These are phyloP conservation scores for Curvularia eragrostidis DNA, from an alignment of 2,329 filamentous ascomycete genomes.

Conservation along the genomic window DNA sequence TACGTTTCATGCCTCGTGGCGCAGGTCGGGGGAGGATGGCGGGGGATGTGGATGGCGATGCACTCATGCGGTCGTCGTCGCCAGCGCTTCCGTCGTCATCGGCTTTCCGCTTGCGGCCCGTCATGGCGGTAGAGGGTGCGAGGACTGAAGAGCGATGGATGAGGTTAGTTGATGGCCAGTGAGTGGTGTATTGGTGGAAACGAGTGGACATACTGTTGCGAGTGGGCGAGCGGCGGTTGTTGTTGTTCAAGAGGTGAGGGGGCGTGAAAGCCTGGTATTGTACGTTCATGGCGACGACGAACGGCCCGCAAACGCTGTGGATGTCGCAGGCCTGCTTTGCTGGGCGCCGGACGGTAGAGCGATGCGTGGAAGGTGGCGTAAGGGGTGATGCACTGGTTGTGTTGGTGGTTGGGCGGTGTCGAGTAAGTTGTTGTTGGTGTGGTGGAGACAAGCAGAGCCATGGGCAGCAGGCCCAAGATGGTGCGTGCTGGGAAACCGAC, in stretches of 20 bases:
- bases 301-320: conserved; percentile 31
- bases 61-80: conserved; percentile 83
- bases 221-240: conserved; percentile 62
- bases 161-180: conserved; percentile 19
- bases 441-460: conserved; percentile 28
- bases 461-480: conserved; percentile 19
- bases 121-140: conserved; percentile 53
- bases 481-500: background rate
- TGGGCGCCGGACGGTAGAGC: conserved; percentile 9
- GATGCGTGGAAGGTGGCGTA: conserved; percentile 1
- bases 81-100: conserved; percentile 68
- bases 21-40: conserved; percentile 74
- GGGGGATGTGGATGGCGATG: conserved; percentile 84
- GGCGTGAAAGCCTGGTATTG: conserved; percentile 65
- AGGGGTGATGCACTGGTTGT: conserved; percentile 7
- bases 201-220: conserved; percentile 61
- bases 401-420: conserved; percentile 19
- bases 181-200: conserved; percentile 15
- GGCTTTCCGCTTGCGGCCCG: conserved; percentile 82
- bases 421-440: conserved; percentile 29
- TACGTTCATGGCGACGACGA: conserved; percentile 64
- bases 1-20: conserved; percentile 61
- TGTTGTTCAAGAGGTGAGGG: conserved; percentile 65
- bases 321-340: conserved; percentile 20
- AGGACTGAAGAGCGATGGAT: conserved; percentile 30